These are phyloP conservation scores for Barnettozyma sp. DNA, from an alignment of 805 yeast genomes.

Conservation along the genomic window DNA sequence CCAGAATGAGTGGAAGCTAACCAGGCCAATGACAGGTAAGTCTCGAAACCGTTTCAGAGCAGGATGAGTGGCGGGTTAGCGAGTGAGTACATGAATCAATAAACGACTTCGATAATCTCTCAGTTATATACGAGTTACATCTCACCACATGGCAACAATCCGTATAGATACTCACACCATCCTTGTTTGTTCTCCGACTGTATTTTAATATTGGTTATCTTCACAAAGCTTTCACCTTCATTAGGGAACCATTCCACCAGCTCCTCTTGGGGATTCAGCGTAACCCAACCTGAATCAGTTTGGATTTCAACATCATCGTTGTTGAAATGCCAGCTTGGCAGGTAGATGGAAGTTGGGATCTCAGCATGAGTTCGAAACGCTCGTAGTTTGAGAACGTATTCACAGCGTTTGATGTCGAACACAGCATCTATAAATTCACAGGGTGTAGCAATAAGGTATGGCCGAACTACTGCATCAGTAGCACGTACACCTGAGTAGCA, in stretches of 20 bases:
- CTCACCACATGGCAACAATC: constrained; percentile 12
- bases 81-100: background rate
- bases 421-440: constrained; percentile 52
- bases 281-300: constrained; percentile 50
- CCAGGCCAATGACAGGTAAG: constrained; percentile 8
- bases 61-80: no score
- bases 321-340: constrained; percentile 71
- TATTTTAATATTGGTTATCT: constrained; percentile 14
- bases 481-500: constrained; percentile 65
- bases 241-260: constrained; percentile 68
- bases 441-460: constrained; percentile 57
- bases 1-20: constrained; percentile 12
- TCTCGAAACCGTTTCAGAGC: constrained; percentile 8
- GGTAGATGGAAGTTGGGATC: constrained; percentile 51
- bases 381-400: constrained; percentile 46
- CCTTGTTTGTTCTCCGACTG: background rate
- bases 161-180: constrained; percentile 1
- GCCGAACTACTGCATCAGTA: constrained; percentile 66
- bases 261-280: constrained; percentile 44
- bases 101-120: background rate
- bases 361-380: no score
- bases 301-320: constrained; percentile 40
- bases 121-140: no score
- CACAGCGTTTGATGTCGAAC: constrained; percentile 47
- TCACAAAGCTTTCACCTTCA: constrained; percentile 32